Evolutionary conservation across 805 yeast species (phyloP).

Genomic region (Alloascoidea africana): DNA sequence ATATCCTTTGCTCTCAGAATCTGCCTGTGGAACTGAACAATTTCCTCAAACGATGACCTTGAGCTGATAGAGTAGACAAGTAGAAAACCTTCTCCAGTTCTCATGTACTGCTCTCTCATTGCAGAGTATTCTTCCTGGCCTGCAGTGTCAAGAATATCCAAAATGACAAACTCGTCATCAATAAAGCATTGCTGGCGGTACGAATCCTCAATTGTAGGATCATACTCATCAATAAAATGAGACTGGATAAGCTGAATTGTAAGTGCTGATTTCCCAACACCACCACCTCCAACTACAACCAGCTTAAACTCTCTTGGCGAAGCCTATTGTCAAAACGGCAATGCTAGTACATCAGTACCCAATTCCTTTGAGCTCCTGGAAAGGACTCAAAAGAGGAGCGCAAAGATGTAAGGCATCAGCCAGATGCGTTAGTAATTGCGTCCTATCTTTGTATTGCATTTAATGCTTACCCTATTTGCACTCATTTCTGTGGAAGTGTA

Average conservation of each 20-base stretch:
- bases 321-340: too few relatives aligned
- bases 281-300: slow-evolving; percentile 83
- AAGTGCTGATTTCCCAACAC: slow-evolving; percentile 15
- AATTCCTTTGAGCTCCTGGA: too few relatives aligned
- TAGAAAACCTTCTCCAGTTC: slow-evolving; percentile 89
- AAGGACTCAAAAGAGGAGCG: too few relatives aligned
- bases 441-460: too few relatives aligned
- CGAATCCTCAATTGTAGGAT: slow-evolving; percentile 16
- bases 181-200: slow-evolving; percentile 23
- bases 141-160: slow-evolving; percentile 93
- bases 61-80: slow-evolving; percentile 79
- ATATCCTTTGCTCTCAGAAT: slow-evolving; percentile 64
- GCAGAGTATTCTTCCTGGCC: slow-evolving; percentile 97
- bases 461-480: too few relatives aligned
- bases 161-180: slow-evolving; percentile 60
- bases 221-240: slow-evolving; percentile 20
- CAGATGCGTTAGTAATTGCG: too few relatives aligned
- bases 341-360: too few relatives aligned
- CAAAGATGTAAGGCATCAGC: too few relatives aligned
- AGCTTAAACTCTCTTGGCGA: slow-evolving; percentile 77
- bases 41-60: slow-evolving; percentile 71
- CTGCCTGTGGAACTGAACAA: slow-evolving; percentile 65
- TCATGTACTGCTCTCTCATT: slow-evolving; percentile 87
- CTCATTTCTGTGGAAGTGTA: too few relatives aligned
- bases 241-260: slow-evolving; percentile 18